Percentiles rank a stretch among this genome's conserved stretches.
These are phyloP conservation scores for Theileria equi DNA, from an alignment of 169 alveolate species.

Conservation along the genomic window DNA sequence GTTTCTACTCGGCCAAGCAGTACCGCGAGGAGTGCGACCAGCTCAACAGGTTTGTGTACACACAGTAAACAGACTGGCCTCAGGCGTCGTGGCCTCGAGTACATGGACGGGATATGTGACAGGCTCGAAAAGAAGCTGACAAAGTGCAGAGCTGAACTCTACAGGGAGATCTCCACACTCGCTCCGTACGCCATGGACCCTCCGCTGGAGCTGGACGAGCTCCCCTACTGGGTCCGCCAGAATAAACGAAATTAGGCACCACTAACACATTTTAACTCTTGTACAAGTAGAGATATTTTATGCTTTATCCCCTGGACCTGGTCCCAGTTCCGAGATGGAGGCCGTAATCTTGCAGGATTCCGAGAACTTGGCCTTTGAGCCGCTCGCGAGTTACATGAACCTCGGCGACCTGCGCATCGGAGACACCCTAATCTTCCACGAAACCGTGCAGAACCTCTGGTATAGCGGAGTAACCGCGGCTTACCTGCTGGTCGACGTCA, in stretches of 20 bases:
- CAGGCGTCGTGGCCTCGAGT: conserved; percentile 55
- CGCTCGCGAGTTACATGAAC: conserved; percentile 15
- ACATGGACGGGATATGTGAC: conserved; percentile 52
- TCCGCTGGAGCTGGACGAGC: conserved; percentile 8
- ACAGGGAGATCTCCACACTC: conserved; percentile 34
- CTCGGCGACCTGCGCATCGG: conserved; percentile 38
- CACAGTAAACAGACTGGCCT: neutral
- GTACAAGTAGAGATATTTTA: neutral
- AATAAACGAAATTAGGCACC: neutral
- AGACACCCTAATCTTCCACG: conserved; percentile 24
- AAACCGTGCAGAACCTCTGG: conserved; percentile 43
- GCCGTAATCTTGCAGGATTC: conserved; percentile 25
- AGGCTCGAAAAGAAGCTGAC: conserved; percentile 50
- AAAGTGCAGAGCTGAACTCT: conserved; percentile 48
- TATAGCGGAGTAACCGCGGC: conserved; percentile 28
- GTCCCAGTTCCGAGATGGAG: conserved; percentile 25
- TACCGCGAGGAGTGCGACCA: conserved; percentile 71
- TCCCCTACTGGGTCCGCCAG: conserved; percentile 18
- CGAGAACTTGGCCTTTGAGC: conserved; percentile 33
- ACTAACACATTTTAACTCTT: neutral
- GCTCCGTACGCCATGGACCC: conserved; percentile 44
- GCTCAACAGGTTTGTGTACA: conserved; percentile 19
- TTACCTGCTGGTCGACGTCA: conserved; percentile 19
- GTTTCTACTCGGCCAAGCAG: conserved; percentile 71
- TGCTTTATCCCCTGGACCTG: neutral